Base-by-base conservation (phyloP, 192 early-diverging fungal genomes). In the Umbelopsis isabellina region DNA sequence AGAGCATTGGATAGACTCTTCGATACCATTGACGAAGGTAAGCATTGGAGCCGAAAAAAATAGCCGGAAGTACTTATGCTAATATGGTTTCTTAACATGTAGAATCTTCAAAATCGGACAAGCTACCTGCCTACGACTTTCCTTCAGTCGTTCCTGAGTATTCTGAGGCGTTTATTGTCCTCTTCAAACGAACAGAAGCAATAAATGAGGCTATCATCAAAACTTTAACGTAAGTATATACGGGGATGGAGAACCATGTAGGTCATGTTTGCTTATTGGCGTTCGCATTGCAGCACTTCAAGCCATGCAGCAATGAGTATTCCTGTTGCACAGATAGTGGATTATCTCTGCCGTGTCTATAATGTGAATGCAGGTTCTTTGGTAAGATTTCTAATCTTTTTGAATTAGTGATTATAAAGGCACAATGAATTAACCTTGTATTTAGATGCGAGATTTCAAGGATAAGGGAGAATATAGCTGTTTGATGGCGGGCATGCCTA, bases 11-110 rank as follows among this genome's bases (percentile, higher is more conserved):
- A 86, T 50, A 70, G 68, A 15, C 66, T 88, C 11, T 83, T 86
- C 45, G 73, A 70, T 48, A 82, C 82, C 2, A 69, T 88, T 1
- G 86, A 86, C 49, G 86, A 88, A 84, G 86, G 83, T 83, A 64
- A 44, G 21, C 15, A 30, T 16, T 22, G 27, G 3, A 71, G 46
- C 16, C 4, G n/a, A 66, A n/a, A 58, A 47, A 2, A 35, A 46
- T 51, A 22, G 46, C 4, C 10, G 37, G 6, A 41, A 41, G 5
- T 41, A 4, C 37, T 4, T 0, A 41, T 41, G 37, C 37, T 41
- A 41, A 41, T 3, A 49, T 21, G 25, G 21, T 5, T 37, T 15
- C 10, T 15, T 20, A 23, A 13, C 6, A 12, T 51, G 45, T 37
- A 75, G 45, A 71, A 66, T 25, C 33, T 35, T 10, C 33, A 16